Conservation (phyloP, 352 stramenopile species). For the Blastocystis sp. region DNA sequence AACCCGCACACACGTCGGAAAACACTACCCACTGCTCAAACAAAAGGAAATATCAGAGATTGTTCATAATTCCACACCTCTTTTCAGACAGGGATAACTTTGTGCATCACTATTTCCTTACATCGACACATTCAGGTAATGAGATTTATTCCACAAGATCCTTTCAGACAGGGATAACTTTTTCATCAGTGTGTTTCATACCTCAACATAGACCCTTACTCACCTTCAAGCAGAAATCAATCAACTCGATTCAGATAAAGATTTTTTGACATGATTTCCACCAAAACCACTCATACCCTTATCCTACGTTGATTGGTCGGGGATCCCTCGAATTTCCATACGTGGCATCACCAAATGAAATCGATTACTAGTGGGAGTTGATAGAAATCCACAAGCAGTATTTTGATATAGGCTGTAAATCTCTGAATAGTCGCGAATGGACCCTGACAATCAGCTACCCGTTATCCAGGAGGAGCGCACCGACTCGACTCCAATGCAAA, state of each 20-base stretch:
- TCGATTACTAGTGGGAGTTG: not conserved
- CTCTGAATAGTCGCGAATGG: not conserved
- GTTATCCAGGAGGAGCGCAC: not conserved
- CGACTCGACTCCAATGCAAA: not conserved
- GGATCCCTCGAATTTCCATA: not conserved
- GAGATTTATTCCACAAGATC: constrained; percentile 27
- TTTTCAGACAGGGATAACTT: constrained; percentile 56
- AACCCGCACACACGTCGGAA: not conserved
- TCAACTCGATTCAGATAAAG: not conserved
- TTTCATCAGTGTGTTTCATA: not conserved
- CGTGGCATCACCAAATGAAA: not conserved
- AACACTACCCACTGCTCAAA: not conserved
- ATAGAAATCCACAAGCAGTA: not conserved
- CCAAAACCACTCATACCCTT: not conserved
- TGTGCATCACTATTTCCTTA: constrained; percentile 42
- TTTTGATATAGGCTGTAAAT: not conserved
- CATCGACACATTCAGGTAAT: not conserved
- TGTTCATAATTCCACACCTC: constrained; percentile 7
- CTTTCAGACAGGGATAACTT: constrained; percentile 47
- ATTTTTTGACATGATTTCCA: not conserved
- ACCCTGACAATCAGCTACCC: not conserved
- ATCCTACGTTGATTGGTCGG: constrained; percentile 5
- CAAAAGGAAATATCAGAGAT: constrained; percentile 7
- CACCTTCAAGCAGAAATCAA: not conserved
- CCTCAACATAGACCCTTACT: not conserved